Evolutionary conservation across 2,329 filamentous ascomycete genomes (phyloP).

Genomic region (Aspergillus pseudotamarii): DNA sequence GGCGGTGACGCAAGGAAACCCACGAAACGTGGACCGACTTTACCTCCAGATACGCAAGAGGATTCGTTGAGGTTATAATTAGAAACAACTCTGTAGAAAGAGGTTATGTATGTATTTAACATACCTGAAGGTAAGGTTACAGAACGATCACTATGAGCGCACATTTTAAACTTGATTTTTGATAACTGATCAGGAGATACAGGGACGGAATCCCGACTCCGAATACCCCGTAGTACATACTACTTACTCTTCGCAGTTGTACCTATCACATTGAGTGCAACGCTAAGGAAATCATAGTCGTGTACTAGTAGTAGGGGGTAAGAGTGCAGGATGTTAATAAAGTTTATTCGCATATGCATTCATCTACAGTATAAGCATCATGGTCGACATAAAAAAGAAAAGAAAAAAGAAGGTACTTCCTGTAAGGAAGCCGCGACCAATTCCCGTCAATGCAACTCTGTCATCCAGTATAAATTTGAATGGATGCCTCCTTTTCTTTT

Average conservation of each 20-base stretch:
- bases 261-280: background rate
- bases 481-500: background rate
- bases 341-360: background rate
- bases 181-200: constrained; percentile 2
- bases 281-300: background rate
- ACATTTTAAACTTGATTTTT: background rate
- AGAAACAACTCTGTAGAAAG: constrained; percentile 9
- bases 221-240: background rate
- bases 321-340: background rate
- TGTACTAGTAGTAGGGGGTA: background rate
- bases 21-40: constrained; percentile 11
- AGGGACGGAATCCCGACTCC: background rate
- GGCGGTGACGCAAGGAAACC: constrained; percentile 23
- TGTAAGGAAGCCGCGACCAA: background rate
- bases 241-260: background rate
- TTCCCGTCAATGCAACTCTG: background rate
- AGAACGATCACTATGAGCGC: background rate
- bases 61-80: constrained; percentile 18
- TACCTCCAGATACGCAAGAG: constrained; percentile 22
- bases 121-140: background rate
- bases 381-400: too few species aligned
- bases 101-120: background rate
- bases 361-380: background rate
- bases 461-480: background rate
- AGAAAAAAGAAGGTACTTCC: background rate